Evolutionary conservation across 129 eudicot genomes (phyloP), one percentile per base, ranked within the genome.

Genomic region (Tagetes patula): DNA sequence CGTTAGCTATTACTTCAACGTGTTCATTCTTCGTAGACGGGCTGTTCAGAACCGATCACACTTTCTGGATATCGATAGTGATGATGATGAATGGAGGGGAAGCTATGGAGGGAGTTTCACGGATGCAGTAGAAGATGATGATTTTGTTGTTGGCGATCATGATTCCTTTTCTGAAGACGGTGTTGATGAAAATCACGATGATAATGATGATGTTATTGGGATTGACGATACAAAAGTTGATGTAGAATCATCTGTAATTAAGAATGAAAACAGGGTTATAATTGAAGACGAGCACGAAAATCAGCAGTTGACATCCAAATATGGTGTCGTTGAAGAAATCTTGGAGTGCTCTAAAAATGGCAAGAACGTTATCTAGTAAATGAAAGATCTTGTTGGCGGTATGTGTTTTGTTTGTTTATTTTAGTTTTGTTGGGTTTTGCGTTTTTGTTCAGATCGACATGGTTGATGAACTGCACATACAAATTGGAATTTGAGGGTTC

Each of bases 1-100:
- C 6, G 85, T 86, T 41, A 84, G 91, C 63, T 89, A 86, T 75
- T 89, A 89, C 71, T 89, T 89, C 52, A 86, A 86, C 13, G 91
- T 88, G 40, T 85, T 88, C 41, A 85, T 88, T 54, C 87, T 88
- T 0, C 68, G 84, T 68, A 88, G 80, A 42, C 82, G 95, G 42
- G 88, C 91, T 2, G 71, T 73, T 30, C 95, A 88, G 55, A 88
- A 88, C 41, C 65, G 95, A 39, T 81, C 80, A 40, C 68, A 60
- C 52, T 63, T 48, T 49, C 32, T 82, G 76, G 83, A 82, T 12
- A 75, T 84, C 46, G 95, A 88, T 69, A 88, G 95, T 72, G 95
- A 88, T 62, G 82, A 88, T 69, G 95, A 88, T 50, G 95, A 88
- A 72, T 84, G 89, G 85, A 77, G 73, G 34, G 82, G 52, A 61